A percentile compares a stretch with the other conserved stretches of the same genome.
These are phyloP conservation scores for Mycena chlorophos DNA, from an alignment of 768 basidiomycete species.

Conservation along the genomic window DNA sequence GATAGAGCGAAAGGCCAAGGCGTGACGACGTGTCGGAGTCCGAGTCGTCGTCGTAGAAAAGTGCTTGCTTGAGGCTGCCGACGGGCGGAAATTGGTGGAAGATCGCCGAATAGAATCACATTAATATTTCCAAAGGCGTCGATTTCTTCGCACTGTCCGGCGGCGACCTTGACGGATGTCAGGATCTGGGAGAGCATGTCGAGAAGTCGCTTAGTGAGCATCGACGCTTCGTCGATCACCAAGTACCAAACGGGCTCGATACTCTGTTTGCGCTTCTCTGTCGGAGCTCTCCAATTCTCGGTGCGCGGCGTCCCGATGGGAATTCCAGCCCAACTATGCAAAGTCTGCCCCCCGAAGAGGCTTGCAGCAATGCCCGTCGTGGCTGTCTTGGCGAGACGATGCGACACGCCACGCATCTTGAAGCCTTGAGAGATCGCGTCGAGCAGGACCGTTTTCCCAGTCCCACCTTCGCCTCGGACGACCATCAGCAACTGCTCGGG, in stretches of 20 bases:
- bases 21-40: no score
- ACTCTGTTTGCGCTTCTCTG: conserved; percentile 7
- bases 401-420: neutral
- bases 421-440: conserved; percentile 38
- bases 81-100: conserved; percentile 50
- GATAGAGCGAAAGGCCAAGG: no score
- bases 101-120: conserved; percentile 42
- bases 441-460: conserved; percentile 44
- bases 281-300: neutral
- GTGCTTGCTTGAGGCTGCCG: conserved; percentile 17
- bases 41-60: no score
- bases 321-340: conserved; percentile 33
- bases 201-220: conserved; percentile 32
- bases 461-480: conserved; percentile 42
- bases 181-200: conserved; percentile 24
- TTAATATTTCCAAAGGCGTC: conserved; percentile 38
- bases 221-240: conserved; percentile 43
- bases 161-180: conserved; percentile 8
- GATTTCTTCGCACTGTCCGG: conserved; percentile 1
- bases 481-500: conserved; percentile 37
- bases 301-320: conserved; percentile 10
- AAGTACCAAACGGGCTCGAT: conserved; percentile 26
- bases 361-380: conserved; percentile 42
- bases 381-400: conserved; percentile 34
- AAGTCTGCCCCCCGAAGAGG: conserved; percentile 38